These are phyloP conservation scores for Monosporozyma solicola DNA, from an alignment of 805 yeast species.

Conservation along the genomic window DNA sequence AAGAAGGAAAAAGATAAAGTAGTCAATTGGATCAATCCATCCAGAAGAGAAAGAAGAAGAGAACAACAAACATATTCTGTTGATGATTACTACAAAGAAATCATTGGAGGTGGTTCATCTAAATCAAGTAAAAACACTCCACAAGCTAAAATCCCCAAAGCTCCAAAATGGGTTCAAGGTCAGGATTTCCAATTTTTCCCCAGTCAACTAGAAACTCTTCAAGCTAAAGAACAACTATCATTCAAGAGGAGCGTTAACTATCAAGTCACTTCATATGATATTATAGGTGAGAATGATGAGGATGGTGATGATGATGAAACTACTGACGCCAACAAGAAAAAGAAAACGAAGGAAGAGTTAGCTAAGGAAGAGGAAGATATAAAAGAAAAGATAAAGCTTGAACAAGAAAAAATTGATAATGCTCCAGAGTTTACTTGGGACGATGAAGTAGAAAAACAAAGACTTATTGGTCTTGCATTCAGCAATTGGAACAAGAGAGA, in stretches of 20 bases:
- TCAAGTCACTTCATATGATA: constrained; percentile 49
- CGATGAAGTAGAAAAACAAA: constrained; percentile 46
- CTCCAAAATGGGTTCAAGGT: constrained; percentile 55
- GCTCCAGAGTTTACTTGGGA: constrained; percentile 56
- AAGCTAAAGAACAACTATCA: constrained; percentile 57
- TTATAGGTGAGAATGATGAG: constrained; percentile 44
- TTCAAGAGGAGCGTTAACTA: constrained; percentile 53
- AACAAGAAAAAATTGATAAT: constrained; percentile 48
- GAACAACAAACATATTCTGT: constrained; percentile 72
- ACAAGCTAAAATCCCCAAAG: constrained; percentile 39
- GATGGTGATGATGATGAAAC: constrained; percentile 43
- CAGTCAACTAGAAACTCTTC: constrained; percentile 39
- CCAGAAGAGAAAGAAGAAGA: constrained; percentile 49
- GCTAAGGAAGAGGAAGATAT: constrained; percentile 5
- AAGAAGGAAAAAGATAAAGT: constrained; percentile 32
- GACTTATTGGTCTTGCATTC: constrained; percentile 48
- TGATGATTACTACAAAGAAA: constrained; percentile 69
- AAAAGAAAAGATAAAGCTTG: constrained; percentile 21
- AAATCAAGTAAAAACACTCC: constrained; percentile 31
- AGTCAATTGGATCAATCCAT: constrained; percentile 60
- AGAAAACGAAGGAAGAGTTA: constrained; percentile 3
- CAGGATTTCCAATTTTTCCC: constrained; percentile 74
- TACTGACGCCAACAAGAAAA: constrained; percentile 28
- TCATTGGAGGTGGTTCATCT: constrained; percentile 31
- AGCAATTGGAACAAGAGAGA: constrained; percentile 67